A percentile compares a stretch with the other conserved stretches of the same genome.
Conservation (phyloP, 176 grass and related monocot genomes). For the Phyllostachys edulis region DNA sequence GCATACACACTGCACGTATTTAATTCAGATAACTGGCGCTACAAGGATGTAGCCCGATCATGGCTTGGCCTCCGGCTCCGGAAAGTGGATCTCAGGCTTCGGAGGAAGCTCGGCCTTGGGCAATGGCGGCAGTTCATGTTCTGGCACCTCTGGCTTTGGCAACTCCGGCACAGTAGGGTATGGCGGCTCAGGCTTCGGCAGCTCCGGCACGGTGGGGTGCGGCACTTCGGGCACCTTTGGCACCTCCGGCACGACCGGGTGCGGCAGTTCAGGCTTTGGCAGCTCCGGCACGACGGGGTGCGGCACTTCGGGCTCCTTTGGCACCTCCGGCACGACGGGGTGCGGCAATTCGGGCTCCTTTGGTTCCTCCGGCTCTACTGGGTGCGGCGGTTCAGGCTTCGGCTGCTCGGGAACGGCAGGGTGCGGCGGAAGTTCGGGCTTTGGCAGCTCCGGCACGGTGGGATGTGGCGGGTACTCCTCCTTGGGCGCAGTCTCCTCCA, state of each 20-base stretch:
- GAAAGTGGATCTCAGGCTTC: neutral
- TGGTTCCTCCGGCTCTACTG: neutral
- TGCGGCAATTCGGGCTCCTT: neutral
- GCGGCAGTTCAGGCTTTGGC: neutral
- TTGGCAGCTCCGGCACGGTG: neutral
- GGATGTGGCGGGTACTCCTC: constrained; percentile 15
- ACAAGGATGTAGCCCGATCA: neutral
- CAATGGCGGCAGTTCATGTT: neutral
- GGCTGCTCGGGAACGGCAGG: neutral
- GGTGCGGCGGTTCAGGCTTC: neutral
- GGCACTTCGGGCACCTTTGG: neutral
- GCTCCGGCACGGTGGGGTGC: neutral
- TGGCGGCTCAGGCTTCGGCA: neutral
- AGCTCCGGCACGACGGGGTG: neutral
- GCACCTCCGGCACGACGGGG: neutral
- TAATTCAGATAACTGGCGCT: neutral
- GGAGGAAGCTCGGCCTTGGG: neutral
- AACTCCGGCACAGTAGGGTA: neutral
- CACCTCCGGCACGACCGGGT: neutral
- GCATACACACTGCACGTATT: neutral
- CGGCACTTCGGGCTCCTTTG: neutral
- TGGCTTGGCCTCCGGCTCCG: neutral
- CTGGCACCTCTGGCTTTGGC: neutral
- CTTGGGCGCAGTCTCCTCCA: constrained; percentile 32
- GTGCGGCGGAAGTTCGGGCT: neutral